Evolutionary conservation across 345 rosid species (phyloP), one percentile per base, ranked within the genome.

Genomic region (Dovyalis caffra): DNA sequence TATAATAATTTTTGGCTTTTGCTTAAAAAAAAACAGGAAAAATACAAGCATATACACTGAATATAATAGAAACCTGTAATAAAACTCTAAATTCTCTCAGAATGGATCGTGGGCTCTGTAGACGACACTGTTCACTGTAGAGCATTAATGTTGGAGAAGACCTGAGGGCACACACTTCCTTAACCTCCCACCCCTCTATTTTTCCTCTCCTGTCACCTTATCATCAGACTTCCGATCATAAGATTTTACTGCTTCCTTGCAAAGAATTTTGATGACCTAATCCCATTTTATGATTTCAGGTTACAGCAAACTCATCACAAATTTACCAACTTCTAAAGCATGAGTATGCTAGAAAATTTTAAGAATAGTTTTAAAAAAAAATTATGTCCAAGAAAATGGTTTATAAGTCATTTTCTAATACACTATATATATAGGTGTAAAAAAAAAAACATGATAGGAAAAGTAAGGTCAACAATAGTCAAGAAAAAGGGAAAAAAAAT

Each of bases 111-210:
- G 25, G 6, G 58, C 26, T 21, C 12, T 53, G 26, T 49, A 2
- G 3, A n/a, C 56, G 3, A n/a, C 56, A 76, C 23, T 64, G 72
- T 37, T 3, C 56, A 7, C 26, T 37, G 66, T 6, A 35, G 53
- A 70, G 51, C 21, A 56, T 35, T 70, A 35, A 70, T 66, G 81
- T 62, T 32, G n/a, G 31, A n/a, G n/a, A 68, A 56, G 68, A 16
- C 49, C 32, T 14, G 73, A 47, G 64, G 72, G 77, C 69, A 72
- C 79, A 68, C 79, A 31, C 25, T 71, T 74, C 74, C 49, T 38
- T 11, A 31, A 28, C 25, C 15, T 21, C 2, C 7, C 69, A 9
- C 0, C 49, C 49, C 49, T 45, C 5, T 3, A 45, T 45, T 5
- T 49, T 18, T 34, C 5, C 7, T 47, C 21, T 45, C 6, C 35